Base-by-base conservation (phyloP, 768 basidiomycete species). In the Neoboletus subvelutipes region DNA sequence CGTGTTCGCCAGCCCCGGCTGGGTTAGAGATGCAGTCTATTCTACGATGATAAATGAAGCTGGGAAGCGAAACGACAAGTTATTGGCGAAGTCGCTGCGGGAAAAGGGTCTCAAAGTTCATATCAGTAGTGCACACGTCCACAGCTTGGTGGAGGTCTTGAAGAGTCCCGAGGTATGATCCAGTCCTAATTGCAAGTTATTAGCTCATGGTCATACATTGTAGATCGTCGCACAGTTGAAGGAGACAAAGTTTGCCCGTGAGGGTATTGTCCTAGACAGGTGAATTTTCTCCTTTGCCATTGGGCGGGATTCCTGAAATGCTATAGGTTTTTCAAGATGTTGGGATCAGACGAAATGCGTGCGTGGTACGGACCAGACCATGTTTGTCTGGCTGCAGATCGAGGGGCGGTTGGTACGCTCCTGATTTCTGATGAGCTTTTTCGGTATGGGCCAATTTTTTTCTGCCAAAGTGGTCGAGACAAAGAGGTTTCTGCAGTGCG, bases 291-390 rank as follows among this genome's bases (percentile, higher is more conserved):
- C 5, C 31, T 51, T 24, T 34, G 45, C 9, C 18, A 33, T 52
- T 50, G 12, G 6, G 4, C 15, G 1, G 20, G 26, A 34, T 63
- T 34, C 31, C 43, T 54, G 29, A 55, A 46, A 15, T 5, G 1
- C 31, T 33, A 3, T 62, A 98, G 95, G 63, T 99, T 99, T 76
- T 94, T 94, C 77, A 99, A 98, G 73, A 98, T 95, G 94, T 83
- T 98, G 29, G 93, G 89, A 0, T 82, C 81, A 1, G 95, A 99
- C 64, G 95, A 98, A 71, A 86, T 95, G 78, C 82, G 97, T 53
- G 97, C 97, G 5, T 99, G 97, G 97, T 99, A 99, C 71, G 97
- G 96, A 2, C 92, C 95, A 13, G 87, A 92, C 48, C 97, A 99
- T 72, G 97, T 99, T 54, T 78, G 81, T 49, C 80, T 97, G 22